Conservation (phyloP, 805 yeast species). For the Nadsonia fulvescens region DNA sequence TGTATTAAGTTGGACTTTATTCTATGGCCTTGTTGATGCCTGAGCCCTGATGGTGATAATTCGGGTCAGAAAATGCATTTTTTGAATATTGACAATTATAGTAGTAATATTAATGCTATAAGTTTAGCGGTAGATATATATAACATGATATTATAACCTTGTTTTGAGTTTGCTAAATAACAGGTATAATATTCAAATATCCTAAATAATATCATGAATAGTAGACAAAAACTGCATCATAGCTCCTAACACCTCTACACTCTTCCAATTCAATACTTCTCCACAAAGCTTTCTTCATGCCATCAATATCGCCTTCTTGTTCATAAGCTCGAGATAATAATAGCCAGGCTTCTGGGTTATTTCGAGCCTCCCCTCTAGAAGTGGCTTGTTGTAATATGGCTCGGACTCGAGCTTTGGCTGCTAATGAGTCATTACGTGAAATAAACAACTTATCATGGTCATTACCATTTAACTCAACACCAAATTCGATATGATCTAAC, state of each 20-base stretch:
- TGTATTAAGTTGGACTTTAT: constrained; percentile 41
- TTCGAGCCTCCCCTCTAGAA: constrained; percentile 24
- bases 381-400: constrained; percentile 22
- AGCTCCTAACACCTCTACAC: constrained; percentile 33
- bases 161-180: too few species aligned
- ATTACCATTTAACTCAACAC: constrained; percentile 2
- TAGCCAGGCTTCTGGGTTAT: constrained; percentile 51
- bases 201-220: too few species aligned
- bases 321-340: constrained; percentile 47
- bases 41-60: too few species aligned
- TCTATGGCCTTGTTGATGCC: constrained; percentile 28
- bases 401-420: constrained; percentile 34
- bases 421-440: constrained; percentile 35
- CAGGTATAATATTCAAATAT: too few species aligned
- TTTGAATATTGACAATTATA: too few species aligned
- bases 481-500: constrained; percentile 19
- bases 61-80: too few species aligned
- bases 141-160: too few species aligned
- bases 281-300: constrained; percentile 36
- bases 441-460: constrained; percentile 22
- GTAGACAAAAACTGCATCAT: too few species aligned
- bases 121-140: too few species aligned
- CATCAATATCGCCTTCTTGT: constrained; percentile 30
- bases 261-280: constrained; percentile 45
- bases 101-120: too few species aligned